Evolutionary conservation across 2,329 filamentous ascomycete species (phyloP).

Genomic region (Didymella pinodella): DNA sequence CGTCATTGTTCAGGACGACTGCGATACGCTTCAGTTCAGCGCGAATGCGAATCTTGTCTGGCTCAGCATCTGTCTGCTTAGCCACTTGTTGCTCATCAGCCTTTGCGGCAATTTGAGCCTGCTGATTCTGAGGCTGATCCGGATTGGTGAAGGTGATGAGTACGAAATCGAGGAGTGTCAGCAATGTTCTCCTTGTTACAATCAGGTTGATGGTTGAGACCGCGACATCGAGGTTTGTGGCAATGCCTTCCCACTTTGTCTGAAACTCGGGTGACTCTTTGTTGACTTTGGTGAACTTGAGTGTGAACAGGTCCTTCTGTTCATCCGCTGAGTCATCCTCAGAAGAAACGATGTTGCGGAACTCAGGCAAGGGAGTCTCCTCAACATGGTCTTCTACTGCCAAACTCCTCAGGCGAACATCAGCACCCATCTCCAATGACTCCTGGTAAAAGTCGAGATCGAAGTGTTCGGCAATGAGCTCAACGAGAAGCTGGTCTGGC

Average conservation of each 20-base stretch:
- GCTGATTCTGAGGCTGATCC: conserved; percentile 56
- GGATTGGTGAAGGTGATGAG: conserved; percentile 85
- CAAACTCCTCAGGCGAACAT: conserved; percentile 85
- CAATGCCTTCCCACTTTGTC: conserved; percentile 88
- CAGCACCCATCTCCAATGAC: conserved; percentile 90
- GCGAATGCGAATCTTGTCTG: conserved; percentile 89
- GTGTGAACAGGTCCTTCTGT: conserved; percentile 80
- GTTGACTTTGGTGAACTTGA: conserved; percentile 91
- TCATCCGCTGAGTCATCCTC: conserved; percentile 75
- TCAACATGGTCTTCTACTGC: conserved; percentile 95
- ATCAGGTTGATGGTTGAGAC: conserved; percentile 97
- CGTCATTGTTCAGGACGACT: conserved; percentile 96
- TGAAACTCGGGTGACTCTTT: conserved; percentile 91
- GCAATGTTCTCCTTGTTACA: conserved; percentile 88
- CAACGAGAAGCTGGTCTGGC: conserved; percentile 83
- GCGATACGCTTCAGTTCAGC: conserved; percentile 92
- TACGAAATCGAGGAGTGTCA: conserved; percentile 93
- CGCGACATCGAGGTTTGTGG: conserved; percentile 88
- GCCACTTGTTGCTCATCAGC: conserved; percentile 46
- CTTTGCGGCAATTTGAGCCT: conserved; percentile 41
- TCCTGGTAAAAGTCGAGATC: conserved; percentile 86
- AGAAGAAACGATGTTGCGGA: conserved; percentile 97
- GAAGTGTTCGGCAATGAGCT: conserved; percentile 89
- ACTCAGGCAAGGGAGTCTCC: conserved; percentile 82
- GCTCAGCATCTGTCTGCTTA: conserved; percentile 54